phyloP scores from a whole-genome alignment of 2,329 filamentous ascomycete genomes.

The Graphilbum ipis-grandicollis region DNA sequence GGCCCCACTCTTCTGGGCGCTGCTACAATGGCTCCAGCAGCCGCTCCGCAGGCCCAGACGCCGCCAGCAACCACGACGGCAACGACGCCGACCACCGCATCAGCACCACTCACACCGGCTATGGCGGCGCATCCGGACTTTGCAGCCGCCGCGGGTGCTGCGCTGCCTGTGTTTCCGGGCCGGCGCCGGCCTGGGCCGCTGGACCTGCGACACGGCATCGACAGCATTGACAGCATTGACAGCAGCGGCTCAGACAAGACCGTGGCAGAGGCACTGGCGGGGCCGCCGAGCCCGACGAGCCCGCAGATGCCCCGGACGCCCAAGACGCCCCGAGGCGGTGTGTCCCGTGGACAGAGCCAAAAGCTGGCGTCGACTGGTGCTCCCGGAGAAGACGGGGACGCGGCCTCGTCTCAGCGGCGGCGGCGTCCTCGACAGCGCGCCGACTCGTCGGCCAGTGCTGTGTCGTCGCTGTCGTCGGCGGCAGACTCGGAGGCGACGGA shows the following conservation, averaged over 20 bases:
- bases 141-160: no score
- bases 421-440: slow-evolving; percentile 7
- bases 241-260: no score
- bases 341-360: slow-evolving; percentile 5
- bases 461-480: slow-evolving; percentile 18
- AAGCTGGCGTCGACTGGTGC: slow-evolving; percentile 1
- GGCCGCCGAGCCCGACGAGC: no score
- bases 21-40: neutral
- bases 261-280: no score
- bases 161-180: neutral
- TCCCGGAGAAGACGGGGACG: neutral
- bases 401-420: neutral
- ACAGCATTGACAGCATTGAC: no score
- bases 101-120: neutral
- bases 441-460: slow-evolving; percentile 10
- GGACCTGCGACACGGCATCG: neutral
- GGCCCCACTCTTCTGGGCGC: no score
- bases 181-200: neutral
- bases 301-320: neutral
- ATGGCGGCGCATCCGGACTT: no score
- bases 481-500: neutral
- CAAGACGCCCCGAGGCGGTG: neutral
- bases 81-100: neutral
- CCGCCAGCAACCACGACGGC: neutral
- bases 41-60: neutral